phyloP scores from a whole-genome alignment of 441 rosid species.

The Pelargonium cotyledonis region DNA sequence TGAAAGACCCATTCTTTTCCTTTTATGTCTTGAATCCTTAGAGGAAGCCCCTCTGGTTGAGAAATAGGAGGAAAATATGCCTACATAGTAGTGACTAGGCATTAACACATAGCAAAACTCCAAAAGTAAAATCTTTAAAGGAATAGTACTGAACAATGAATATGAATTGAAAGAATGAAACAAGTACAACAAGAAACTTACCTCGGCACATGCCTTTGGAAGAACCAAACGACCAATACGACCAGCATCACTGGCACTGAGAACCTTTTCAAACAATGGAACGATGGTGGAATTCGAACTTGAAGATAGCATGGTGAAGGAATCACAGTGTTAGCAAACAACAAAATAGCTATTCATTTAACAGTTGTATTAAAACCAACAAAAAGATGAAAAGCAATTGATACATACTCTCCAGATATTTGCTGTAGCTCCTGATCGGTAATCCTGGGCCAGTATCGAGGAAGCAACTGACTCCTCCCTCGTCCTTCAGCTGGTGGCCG shows the following conservation, averaged over 20 bases:
- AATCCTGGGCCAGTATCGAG: conserved; percentile 81
- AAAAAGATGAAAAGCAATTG: conserved; percentile 10
- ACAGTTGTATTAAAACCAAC: not conserved
- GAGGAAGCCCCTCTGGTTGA: conserved; percentile 74
- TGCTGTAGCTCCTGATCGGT: conserved; percentile 73
- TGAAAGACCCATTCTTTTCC: conserved; percentile 83
- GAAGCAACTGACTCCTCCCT: conserved; percentile 69
- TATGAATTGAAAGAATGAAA: conserved; percentile 1
- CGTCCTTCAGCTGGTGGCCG: conserved; percentile 78
- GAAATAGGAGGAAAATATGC: conserved; percentile 74
- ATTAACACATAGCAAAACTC: conserved; percentile 9
- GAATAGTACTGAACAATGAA: not conserved
- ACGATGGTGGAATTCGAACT: conserved; percentile 3
- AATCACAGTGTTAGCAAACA: conserved; percentile 14
- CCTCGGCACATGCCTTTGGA: conserved; percentile 77
- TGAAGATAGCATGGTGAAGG: conserved; percentile 42
- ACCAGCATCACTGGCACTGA: conserved; percentile 10
- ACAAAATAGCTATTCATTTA: not conserved
- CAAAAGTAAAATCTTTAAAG: not conserved
- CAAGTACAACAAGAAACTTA: conserved; percentile 24
- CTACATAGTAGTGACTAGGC: conserved; percentile 27
- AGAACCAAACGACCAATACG: conserved; percentile 2
- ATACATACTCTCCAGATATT: conserved; percentile 76
- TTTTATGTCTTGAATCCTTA: conserved; percentile 62
- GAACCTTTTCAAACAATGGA: conserved; percentile 8